Conservation (phyloP, 208 protist genomes). For the Leishmania gerbilli region DNA sequence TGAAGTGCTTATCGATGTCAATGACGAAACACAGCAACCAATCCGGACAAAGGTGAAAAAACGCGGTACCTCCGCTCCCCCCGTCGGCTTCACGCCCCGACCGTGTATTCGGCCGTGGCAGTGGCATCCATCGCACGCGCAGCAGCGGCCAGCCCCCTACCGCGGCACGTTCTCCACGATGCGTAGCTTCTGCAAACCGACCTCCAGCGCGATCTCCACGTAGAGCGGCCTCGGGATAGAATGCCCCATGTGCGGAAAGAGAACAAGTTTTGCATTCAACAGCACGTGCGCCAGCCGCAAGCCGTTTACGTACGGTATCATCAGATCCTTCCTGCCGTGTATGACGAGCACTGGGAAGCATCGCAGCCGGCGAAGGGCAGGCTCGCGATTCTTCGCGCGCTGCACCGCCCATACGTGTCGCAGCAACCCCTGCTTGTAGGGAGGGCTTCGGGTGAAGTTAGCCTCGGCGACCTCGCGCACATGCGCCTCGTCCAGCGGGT, state of each 20-base stretch:
- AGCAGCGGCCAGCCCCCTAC: background rate
- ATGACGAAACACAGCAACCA: too few species aligned
- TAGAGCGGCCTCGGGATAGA: slow-evolving; percentile 38
- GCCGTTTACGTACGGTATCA: slow-evolving; percentile 66
- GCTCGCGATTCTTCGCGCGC: slow-evolving; percentile 46
- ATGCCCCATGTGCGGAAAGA: slow-evolving; percentile 62
- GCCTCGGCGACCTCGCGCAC: slow-evolving; percentile 7
- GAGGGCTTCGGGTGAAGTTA: slow-evolving; percentile 31
- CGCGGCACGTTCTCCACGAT: background rate
- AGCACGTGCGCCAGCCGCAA: slow-evolving; percentile 48
- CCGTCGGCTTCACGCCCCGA: background rate
- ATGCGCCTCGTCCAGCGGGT: slow-evolving; percentile 35
- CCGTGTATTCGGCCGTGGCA: background rate
- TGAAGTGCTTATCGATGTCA: background rate
- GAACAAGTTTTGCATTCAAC: slow-evolving; percentile 36
- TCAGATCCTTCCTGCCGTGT: slow-evolving; percentile 58
- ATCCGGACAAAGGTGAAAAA: background rate
- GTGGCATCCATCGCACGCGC: background rate
- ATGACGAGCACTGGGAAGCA: slow-evolving; percentile 36
- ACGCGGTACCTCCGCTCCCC: background rate
- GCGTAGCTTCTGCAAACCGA: slow-evolving; percentile 21
- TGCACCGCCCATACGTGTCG: slow-evolving; percentile 69
- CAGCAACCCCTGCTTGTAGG: slow-evolving; percentile 35
- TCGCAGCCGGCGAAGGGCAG: slow-evolving; percentile 33
- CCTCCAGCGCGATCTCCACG: slow-evolving; percentile 33